Evolutionary conservation across 148 eudicot genomes (phyloP).

Genomic region (Camellia lanceoleosa): DNA sequence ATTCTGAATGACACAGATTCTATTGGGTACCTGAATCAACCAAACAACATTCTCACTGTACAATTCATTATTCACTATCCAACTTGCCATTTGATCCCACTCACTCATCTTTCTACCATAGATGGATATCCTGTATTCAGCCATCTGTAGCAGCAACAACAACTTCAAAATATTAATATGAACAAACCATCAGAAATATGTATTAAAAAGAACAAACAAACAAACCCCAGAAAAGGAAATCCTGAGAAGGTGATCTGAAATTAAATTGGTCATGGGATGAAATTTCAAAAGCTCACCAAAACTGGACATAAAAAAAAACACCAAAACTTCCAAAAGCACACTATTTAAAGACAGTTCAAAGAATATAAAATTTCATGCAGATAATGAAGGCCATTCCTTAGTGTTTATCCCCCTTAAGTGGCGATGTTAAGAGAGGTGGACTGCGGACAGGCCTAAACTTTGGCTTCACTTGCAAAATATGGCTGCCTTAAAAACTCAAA

Average conservation of each 20-base stretch:
- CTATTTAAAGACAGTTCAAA: not conserved
- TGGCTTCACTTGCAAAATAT: not conserved
- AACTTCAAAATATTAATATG: slow-evolving; percentile 17
- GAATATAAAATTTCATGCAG: not conserved
- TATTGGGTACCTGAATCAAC: slow-evolving; percentile 71
- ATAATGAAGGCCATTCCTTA: not conserved
- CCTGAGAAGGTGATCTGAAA: not conserved
- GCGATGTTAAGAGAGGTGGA: not conserved
- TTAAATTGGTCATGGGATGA: not conserved
- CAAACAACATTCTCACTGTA: slow-evolving; percentile 98
- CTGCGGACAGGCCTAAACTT: not conserved
- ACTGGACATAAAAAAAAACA: not conserved
- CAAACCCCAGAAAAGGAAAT: not conserved
- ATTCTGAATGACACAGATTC: not conserved
- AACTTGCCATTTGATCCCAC: slow-evolving; percentile 97
- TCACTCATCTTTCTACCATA: slow-evolving; percentile 98
- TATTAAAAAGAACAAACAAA: slow-evolving; percentile 8
- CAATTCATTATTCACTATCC: slow-evolving; percentile 92
- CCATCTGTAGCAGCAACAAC: slow-evolving; percentile 72
- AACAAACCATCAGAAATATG: not conserved
- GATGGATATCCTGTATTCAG: slow-evolving; percentile 93
- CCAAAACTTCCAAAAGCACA: not conserved
- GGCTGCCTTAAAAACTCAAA: not conserved
- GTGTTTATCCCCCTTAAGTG: not conserved
- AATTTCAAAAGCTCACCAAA: not conserved